Base-by-base conservation (phyloP, 441 rosid species). In the Gossypium gossypioides region DNA sequence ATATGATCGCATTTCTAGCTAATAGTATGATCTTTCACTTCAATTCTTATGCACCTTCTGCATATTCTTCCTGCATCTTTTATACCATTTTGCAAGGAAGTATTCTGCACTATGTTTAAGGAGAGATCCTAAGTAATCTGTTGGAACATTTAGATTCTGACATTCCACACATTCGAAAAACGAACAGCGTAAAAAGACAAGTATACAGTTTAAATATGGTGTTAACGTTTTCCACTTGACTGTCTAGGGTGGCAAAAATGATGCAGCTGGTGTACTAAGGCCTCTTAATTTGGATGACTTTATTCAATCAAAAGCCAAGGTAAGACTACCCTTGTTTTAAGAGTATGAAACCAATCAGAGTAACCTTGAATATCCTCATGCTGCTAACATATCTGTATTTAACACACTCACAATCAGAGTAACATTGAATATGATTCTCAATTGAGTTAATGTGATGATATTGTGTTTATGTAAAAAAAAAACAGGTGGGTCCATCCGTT, bases 401-500 rank as follows among this genome's bases (percentile, higher is more conserved):
- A n/a, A 56, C 7, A 56, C 29, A 2, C 25, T 2, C 61, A 56
- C 59, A 21, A 12, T 56, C 27, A 25, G 25, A 22, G 34, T 56
- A 10, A 22, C 34, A 56, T 22, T 3, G 61, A 22, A 22, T 19
- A 22, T 2, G 15, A 10, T 56, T 8, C 60, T 21, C 60, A 21
- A 10, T 24, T 9, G 32, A 3, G 61, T 56, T 24, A 13, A 22
- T 22, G 34, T 65, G 54, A 61, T 70, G 21, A 2, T 4, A 19
- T 32, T 34, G 52, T 68, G 15, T 56, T 27, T 25, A 5, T 27
- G 7, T 46, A 25, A 25, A 42, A 42, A 34, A 32, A 40, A 57
- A 13, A 46, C 29, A 94, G 99, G 99, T 94, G 51, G 92, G 97
- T 6, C 97, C 99, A 19, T 94, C 97, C 0, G 94, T 94, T 60